Evolutionary conservation across 257 asterid species (phyloP).

Genomic region (Jaltomata sinuosa): DNA sequence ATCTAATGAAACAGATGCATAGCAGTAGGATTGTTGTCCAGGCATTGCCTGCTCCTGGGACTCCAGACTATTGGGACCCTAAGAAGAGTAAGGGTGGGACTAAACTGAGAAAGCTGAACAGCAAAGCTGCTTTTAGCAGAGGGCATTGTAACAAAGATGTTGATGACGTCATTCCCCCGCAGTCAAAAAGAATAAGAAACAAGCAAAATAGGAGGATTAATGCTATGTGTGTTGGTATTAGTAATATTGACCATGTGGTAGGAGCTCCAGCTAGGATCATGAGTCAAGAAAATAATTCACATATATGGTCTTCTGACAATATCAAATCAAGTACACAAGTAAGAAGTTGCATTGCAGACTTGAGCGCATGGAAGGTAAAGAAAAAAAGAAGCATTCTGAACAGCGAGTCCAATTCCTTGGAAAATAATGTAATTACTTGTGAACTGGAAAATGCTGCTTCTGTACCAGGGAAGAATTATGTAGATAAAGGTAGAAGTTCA

Average conservation of each 20-base stretch:
- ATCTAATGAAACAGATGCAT: not conserved
- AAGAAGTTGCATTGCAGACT: not conserved
- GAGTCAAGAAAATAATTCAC: not conserved
- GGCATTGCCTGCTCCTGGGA: not conserved
- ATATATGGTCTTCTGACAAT: not conserved
- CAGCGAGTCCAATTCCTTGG: not conserved
- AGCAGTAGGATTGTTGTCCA: constrained; percentile 3
- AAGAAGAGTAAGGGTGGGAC: not conserved
- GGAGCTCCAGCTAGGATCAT: not conserved
- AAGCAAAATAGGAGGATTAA: not conserved
- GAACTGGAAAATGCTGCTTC: not conserved
- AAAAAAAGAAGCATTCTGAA: not conserved
- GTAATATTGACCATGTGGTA: not conserved
- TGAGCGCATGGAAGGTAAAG: constrained; percentile 2
- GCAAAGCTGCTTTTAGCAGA: not conserved
- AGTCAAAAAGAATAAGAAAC: not conserved
- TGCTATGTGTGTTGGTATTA: not conserved
- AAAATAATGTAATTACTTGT: not conserved
- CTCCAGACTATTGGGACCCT: not conserved
- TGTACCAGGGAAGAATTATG: not conserved
- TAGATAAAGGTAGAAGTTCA: not conserved
- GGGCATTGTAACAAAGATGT: not conserved
- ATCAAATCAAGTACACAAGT: not conserved
- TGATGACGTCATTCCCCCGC: not conserved
- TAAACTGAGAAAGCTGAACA: not conserved